A percentile compares a stretch with the other conserved stretches of the same genome.
Evolutionary conservation across 441 rosid species (phyloP).

Genomic region (Monsonia emarginata): DNA sequence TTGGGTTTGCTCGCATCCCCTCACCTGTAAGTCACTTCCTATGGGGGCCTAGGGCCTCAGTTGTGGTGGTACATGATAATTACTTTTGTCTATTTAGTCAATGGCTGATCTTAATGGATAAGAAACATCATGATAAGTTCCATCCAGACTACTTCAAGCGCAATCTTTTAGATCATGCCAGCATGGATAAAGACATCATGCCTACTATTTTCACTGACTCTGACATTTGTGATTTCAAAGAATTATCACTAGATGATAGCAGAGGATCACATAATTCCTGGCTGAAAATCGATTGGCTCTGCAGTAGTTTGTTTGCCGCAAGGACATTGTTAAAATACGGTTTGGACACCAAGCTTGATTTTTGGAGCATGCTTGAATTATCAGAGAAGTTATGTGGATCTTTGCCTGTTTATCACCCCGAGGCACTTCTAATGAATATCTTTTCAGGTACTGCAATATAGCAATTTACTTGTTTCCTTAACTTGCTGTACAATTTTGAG

Average conservation of each 20-base stretch:
- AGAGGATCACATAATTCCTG: slow-evolving; percentile 20
- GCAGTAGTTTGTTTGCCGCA: slow-evolving; percentile 26
- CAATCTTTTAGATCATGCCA: slow-evolving; percentile 24
- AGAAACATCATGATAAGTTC: slow-evolving; percentile 23
- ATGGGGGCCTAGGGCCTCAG: slow-evolving; percentile 60
- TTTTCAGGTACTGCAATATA: slow-evolving; percentile 55
- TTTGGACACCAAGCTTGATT: slow-evolving; percentile 27
- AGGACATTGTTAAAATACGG: slow-evolving; percentile 23
- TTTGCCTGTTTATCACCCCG: slow-evolving; percentile 73
- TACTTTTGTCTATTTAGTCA: slow-evolving; percentile 53
- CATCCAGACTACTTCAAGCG: slow-evolving; percentile 19
- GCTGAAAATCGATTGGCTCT: slow-evolving; percentile 22
- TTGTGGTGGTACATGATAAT: slow-evolving; percentile 49
- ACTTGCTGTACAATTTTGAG: background rate
- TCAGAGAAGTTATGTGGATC: slow-evolving; percentile 48
- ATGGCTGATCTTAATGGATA: slow-evolving; percentile 42
- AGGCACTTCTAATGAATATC: slow-evolving; percentile 62
- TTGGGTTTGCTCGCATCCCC: slow-evolving; percentile 46
- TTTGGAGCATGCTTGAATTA: slow-evolving; percentile 47
- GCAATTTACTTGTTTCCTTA: slow-evolving; percentile 15
- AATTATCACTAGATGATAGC: slow-evolving; percentile 20
- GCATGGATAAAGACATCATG: slow-evolving; percentile 20
- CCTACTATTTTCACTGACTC: slow-evolving; percentile 33
- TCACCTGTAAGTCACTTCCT: slow-evolving; percentile 47
- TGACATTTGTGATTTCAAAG: slow-evolving; percentile 22